A percentile compares a stretch with the other conserved stretches of the same genome.
phyloP scores from a whole-genome alignment of 73 alveolate species.

The Paraurostyla sp. region DNA sequence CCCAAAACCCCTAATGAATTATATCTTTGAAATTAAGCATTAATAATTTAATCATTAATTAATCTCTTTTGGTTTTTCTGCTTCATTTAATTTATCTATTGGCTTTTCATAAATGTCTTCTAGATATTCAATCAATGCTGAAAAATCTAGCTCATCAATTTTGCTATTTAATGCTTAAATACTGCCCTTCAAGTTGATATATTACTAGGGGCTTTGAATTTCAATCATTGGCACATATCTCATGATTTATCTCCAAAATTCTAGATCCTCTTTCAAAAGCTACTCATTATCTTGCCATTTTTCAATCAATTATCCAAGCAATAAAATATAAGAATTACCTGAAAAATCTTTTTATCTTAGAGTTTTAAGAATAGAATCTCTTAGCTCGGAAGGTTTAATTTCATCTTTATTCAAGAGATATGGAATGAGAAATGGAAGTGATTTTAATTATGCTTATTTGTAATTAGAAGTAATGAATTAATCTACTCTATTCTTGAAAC shows the following conservation, averaged over 20 bases:
- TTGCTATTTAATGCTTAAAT: not conserved
- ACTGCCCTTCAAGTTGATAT: not conserved
- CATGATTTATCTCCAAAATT: slow-evolving; percentile 21
- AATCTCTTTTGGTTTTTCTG: too few relatives aligned
- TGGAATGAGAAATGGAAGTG: slow-evolving; percentile 33
- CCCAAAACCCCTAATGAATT: too few relatives aligned
- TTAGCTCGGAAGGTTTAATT: not conserved
- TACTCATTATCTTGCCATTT: not conserved
- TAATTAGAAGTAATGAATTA: not conserved
- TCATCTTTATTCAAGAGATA: not conserved
- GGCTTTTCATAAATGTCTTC: slow-evolving; percentile 38
- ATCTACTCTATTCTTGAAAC: not conserved
- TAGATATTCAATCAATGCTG: not conserved
- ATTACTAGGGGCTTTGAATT: not conserved
- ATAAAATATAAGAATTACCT: not conserved
- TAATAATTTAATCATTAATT: too few relatives aligned
- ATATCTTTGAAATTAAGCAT: too few relatives aligned
- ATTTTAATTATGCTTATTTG: not conserved
- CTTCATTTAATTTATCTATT: not conserved
- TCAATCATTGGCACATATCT: slow-evolving; percentile 24
- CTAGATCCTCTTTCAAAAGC: slow-evolving; percentile 27
- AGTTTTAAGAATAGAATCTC: slow-evolving; percentile 17
- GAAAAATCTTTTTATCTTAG: slow-evolving; percentile 39
- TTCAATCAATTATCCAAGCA: slow-evolving; percentile 11
- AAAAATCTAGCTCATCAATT: slow-evolving; percentile 17